Base-by-base conservation (phyloP, 1,139 yeast species). In the Lodderomyces parapsilosis region DNA sequence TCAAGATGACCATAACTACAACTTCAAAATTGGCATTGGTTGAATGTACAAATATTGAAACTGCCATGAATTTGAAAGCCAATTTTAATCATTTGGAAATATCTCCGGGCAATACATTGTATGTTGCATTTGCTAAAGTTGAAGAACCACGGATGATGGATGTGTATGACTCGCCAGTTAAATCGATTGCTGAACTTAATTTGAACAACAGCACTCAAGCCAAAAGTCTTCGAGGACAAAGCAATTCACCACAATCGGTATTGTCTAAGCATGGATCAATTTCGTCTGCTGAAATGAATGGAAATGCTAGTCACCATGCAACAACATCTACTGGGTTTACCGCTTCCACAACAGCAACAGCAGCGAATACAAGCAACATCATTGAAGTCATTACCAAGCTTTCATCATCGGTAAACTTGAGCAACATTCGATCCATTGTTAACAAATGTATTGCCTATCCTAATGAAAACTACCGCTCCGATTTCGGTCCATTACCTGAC, bases 11-110 rank as follows among this genome's bases (percentile, higher is more conserved):
- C 8, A 60, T 64, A 7, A 64, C 77, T n/a, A 64, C 57, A 28
- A 58, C 67, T 7, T 63, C 71, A 13, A 67, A 67, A 44, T 53
- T 71, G 55, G 94, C 94, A 0, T 72, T 89, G 49, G 83, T 87
- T 25, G 94, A 86, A 60, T 90, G 88, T 63, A 71, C 78, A 4
- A 70, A 75, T 31, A 66, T 86, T 11, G 96, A 88, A 39, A 70
- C 81, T 33, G 96, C 98, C 10, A 80, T 86, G 74, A 77, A 74
- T 38, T 88, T 96, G 40, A 83, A 83, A 56, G 85, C 86, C 4
- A 80, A 74, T 40, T 77, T 90, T 56, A 86, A 86, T 56, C 95
- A 90, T 50, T 81, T 83, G 53, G 97, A 91, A 58, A 71, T 93
- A 33, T 78, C 83, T 48, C 86, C 91, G 1, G 96, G 96, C 0